A percentile compares a stretch with the other conserved stretches of the same genome.
Evolutionary conservation across 139 green algal genomes (phyloP).

Genomic region (Picochlorum sp.): DNA sequence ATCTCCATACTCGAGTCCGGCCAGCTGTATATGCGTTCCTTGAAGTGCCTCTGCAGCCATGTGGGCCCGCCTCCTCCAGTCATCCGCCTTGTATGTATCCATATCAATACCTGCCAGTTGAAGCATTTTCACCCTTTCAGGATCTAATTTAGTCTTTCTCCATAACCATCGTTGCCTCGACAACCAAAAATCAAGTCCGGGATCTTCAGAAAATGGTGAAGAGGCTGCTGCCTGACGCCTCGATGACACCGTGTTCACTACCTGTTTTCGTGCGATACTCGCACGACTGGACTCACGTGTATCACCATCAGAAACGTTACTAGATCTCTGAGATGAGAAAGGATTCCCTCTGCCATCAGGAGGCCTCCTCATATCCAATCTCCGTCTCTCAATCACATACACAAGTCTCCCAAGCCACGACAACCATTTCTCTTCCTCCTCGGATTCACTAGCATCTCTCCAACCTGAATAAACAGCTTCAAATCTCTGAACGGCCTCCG

Average conservation of each 20-base stretch:
- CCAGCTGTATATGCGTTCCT: constrained; percentile 10
- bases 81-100: constrained; percentile 18
- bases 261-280: neutral
- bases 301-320: neutral
- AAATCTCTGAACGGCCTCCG: constrained; percentile 30
- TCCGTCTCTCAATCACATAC: constrained; percentile 32
- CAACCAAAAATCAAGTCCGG: constrained; percentile 38
- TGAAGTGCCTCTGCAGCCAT: constrained; percentile 21
- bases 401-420: constrained; percentile 34
- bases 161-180: constrained; percentile 40
- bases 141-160: constrained; percentile 19
- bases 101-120: constrained; percentile 38
- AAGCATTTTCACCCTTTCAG: constrained; percentile 36
- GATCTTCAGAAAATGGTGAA: constrained; percentile 11
- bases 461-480: constrained; percentile 40
- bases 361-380: constrained; percentile 2
- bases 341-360: neutral
- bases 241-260: constrained; percentile 20
- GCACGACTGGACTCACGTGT: neutral
- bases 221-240: constrained; percentile 14
- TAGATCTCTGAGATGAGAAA: neutral
- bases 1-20: neutral
- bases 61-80: constrained; percentile 35
- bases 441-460: constrained; percentile 18
- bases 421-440: constrained; percentile 22